Percentiles rank a stretch among this genome's conserved stretches.
Conservation (phyloP, 2,329 filamentous ascomycete genomes). For the Curvularia hawaiiensis region DNA sequence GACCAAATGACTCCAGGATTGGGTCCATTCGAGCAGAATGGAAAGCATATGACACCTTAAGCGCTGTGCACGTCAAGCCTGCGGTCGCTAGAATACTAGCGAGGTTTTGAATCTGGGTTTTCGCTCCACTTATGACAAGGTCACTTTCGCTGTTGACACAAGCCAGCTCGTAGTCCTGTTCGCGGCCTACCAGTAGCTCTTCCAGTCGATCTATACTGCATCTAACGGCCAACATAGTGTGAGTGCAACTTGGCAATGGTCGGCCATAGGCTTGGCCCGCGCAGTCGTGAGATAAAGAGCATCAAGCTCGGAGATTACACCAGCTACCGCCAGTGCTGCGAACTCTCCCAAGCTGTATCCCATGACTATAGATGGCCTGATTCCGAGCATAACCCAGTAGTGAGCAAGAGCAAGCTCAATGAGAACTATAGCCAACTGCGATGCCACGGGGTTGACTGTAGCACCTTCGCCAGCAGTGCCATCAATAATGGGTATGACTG, state of each 20-base stretch:
- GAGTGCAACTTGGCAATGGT: not conserved
- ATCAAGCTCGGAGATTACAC: slow-evolving; percentile 42
- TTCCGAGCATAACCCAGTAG: slow-evolving; percentile 20
- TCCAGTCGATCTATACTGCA: not conserved
- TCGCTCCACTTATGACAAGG: slow-evolving; percentile 34
- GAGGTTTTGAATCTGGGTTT: slow-evolving; percentile 11
- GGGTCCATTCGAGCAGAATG: slow-evolving; percentile 44
- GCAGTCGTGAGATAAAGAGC: slow-evolving; percentile 44
- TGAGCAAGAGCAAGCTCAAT: slow-evolving; percentile 46
- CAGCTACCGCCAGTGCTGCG: slow-evolving; percentile 44
- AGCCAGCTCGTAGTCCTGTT: slow-evolving; percentile 23
- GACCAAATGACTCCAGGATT: slow-evolving; percentile 49
- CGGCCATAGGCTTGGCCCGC: slow-evolving; percentile 37
- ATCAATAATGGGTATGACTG: not conserved
- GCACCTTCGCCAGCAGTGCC: slow-evolving; percentile 5
- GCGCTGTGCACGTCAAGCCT: slow-evolving; percentile 6
- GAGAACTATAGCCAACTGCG: slow-evolving; percentile 49
- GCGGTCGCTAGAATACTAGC: not conserved
- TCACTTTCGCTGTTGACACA: slow-evolving; percentile 39
- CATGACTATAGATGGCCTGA: slow-evolving; percentile 21
- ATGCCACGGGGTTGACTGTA: slow-evolving; percentile 9
- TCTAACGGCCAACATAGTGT: slow-evolving; percentile 15
- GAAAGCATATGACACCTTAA: slow-evolving; percentile 25
- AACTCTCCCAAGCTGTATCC: slow-evolving; percentile 49
- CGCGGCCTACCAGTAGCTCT: not conserved